Conservation (phyloP, 2,329 filamentous ascomycete species). For the Colletotrichum tropicicola region DNA sequence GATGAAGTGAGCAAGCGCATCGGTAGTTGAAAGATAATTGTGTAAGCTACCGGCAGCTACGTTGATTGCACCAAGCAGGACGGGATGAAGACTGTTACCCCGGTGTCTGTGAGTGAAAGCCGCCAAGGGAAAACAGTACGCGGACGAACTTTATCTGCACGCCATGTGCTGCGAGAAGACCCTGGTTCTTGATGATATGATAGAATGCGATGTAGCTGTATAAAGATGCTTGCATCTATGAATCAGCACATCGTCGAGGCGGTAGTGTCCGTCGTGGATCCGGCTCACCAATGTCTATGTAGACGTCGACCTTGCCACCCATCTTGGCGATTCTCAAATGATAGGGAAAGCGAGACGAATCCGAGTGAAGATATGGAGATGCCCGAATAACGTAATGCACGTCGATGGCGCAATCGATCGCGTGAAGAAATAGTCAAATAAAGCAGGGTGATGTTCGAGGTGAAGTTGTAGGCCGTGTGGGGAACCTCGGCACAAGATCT, state of each 20-base stretch:
- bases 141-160: conserved; percentile 71
- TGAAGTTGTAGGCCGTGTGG: conserved; percentile 13
- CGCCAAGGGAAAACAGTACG: background rate
- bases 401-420: conserved; percentile 4
- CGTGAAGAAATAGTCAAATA: background rate
- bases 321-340: conserved; percentile 54
- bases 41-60: conserved; percentile 57
- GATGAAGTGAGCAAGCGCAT: background rate
- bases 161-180: conserved; percentile 62
- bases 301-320: conserved; percentile 71
- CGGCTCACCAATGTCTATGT: conserved; percentile 72
- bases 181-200: conserved; percentile 65
- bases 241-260: background rate
- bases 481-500: conserved; percentile 24
- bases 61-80: conserved; percentile 77
- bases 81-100: conserved; percentile 69
- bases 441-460: background rate
- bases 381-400: background rate
- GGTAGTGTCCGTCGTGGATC: background rate
- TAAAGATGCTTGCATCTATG: conserved; percentile 63
- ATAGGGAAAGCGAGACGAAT: too few species aligned
- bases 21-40: background rate
- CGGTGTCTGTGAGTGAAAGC: background rate
- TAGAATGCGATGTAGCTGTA: conserved; percentile 66
- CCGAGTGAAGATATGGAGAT: background rate